phyloP scores from a whole-genome alignment of 2,329 filamentous ascomycete species.

The Chaetomium olivaceum region DNA sequence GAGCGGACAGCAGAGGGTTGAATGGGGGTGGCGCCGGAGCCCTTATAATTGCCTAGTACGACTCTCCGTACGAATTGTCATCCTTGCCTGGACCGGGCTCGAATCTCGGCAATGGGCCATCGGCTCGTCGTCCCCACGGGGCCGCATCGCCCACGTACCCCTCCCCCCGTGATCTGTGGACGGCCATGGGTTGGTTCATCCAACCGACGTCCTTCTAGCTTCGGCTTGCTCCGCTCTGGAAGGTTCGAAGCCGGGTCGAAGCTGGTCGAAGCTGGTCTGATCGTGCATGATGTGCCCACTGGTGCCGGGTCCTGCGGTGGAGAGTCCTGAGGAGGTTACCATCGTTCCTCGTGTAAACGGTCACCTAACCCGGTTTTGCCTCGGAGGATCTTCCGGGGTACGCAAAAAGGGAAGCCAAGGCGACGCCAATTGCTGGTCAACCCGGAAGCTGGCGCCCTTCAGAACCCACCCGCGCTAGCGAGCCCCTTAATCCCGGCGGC shows the following conservation, averaged over 20 bases:
- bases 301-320: not conserved
- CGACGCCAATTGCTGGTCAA: slow-evolving; percentile 15
- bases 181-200: not conserved
- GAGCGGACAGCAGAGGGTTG: not conserved
- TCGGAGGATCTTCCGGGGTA: slow-evolving; percentile 28
- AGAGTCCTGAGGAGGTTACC: not conserved
- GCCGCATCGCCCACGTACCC: not conserved
- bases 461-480: slow-evolving; percentile 7
- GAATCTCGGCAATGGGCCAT: slow-evolving; percentile 6
- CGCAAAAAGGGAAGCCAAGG: slow-evolving; percentile 28
- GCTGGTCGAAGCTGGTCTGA: not conserved
- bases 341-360: slow-evolving; percentile 1
- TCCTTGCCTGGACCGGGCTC: not conserved
- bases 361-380: slow-evolving; percentile 26
- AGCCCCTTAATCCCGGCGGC: slow-evolving; percentile 17
- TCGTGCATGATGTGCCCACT: not conserved
- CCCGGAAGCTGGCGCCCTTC: slow-evolving; percentile 20
- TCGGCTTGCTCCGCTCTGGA: not conserved
- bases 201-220: not conserved
- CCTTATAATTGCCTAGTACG: not conserved
- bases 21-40: not conserved
- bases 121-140: slow-evolving; percentile 16
- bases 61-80: not conserved
- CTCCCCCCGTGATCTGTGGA: not conserved
- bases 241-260: not conserved